phyloP scores from a whole-genome alignment of 257 asterid genomes.

The Paulownia fortunei region DNA sequence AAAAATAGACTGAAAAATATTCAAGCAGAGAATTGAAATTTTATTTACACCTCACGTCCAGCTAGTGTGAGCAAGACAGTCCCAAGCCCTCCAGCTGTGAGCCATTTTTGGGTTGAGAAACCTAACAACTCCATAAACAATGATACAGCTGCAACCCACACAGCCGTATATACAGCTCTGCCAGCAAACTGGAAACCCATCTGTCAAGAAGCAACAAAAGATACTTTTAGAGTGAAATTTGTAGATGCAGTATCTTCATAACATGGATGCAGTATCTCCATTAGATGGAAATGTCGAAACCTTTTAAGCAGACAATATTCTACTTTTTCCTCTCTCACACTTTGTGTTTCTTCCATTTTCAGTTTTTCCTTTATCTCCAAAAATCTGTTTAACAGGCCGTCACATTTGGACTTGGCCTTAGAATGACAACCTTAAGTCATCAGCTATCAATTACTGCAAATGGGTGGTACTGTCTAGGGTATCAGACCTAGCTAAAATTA shows the following conservation, averaged over 20 bases:
- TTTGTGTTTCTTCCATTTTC: constrained; percentile 3
- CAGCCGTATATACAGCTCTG: constrained; percentile 85
- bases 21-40: constrained; percentile 20
- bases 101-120: constrained; percentile 96
- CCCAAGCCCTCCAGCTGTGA: constrained; percentile 99
- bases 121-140: constrained; percentile 98
- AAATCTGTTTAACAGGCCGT: constrained; percentile 10
- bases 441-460: neutral
- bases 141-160: constrained; percentile 96
- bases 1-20: constrained; percentile 12
- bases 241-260: constrained; percentile 4
- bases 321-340: neutral
- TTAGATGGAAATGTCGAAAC: constrained; percentile 7
- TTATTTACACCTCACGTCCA: constrained; percentile 85
- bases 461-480: neutral
- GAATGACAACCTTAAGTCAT: neutral
- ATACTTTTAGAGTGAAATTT: constrained; percentile 16
- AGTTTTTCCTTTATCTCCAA: constrained; percentile 17
- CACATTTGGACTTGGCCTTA: constrained; percentile 10
- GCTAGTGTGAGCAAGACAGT: constrained; percentile 99
- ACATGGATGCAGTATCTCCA: constrained; percentile 2
- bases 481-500: constrained; percentile 18
- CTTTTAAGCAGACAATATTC: constrained; percentile 13
- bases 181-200: constrained; percentile 99
- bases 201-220: constrained; percentile 52